A percentile compares a stretch with the other conserved stretches of the same genome.
Conservation (phyloP, 768 basidiomycete species). For the Auricularia sp. region DNA sequence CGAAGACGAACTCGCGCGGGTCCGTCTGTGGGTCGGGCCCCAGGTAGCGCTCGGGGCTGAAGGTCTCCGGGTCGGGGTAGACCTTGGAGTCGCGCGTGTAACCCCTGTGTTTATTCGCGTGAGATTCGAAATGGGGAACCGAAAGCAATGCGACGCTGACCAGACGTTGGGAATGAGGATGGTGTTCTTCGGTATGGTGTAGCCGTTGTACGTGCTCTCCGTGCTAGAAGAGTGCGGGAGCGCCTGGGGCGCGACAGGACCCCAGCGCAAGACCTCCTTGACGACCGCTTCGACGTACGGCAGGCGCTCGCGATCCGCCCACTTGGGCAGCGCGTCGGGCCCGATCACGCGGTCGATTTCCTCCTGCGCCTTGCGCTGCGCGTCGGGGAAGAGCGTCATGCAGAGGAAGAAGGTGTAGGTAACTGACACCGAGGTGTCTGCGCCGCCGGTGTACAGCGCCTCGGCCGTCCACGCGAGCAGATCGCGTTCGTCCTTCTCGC, state of each 20-base stretch:
- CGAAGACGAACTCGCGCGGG: conserved; percentile 13
- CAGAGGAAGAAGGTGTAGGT: conserved; percentile 15
- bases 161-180: conserved; percentile 13
- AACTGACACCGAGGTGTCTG: background rate
- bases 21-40: conserved; percentile 10
- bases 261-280: conserved; percentile 14
- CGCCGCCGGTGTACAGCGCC: background rate
- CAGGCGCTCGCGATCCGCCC: conserved; percentile 3
- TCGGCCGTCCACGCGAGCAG: background rate
- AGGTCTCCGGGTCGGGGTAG: conserved; percentile 9
- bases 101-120: background rate
- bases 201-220: conserved; percentile 3
- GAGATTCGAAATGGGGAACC: background rate
- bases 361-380: conserved; percentile 15
- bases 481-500: background rate
- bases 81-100: conserved; percentile 8
- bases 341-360: conserved; percentile 19
- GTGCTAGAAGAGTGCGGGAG: background rate
- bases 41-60: conserved; percentile 15
- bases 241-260: conserved; percentile 7
- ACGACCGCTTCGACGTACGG: conserved; percentile 15
- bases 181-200: conserved; percentile 11
- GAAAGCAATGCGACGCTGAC: background rate
- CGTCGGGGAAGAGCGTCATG: conserved; percentile 19
- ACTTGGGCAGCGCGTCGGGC: conserved; percentile 1